Percentiles rank a stretch among this genome's conserved stretches.
These are phyloP conservation scores for Tirmania nivea DNA, from an alignment of 495 filamentous ascomycete species.

Conservation along the genomic window DNA sequence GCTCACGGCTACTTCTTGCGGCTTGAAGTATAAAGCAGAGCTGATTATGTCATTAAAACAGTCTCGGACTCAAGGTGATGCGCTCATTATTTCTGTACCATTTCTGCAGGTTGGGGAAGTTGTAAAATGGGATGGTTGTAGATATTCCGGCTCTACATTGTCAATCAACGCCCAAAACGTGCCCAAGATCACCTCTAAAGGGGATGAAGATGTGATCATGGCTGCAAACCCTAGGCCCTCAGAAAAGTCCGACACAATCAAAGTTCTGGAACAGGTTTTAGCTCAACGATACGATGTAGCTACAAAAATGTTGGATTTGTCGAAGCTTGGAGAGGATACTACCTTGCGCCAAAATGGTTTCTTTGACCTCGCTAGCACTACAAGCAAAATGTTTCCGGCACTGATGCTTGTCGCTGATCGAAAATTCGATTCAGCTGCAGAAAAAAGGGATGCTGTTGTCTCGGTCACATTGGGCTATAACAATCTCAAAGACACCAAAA, in stretches of 20 bases:
- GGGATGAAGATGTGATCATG: conserved; percentile 7
- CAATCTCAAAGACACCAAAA: conserved; percentile 40
- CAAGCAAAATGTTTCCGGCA: conserved; percentile 72
- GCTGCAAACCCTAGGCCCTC: conserved; percentile 7
- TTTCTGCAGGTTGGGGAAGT: neutral
- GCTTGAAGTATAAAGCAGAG: neutral
- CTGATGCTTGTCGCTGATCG: conserved; percentile 61
- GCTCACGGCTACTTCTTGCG: neutral
- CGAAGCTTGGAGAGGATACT: conserved; percentile 44
- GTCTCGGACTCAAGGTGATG: neutral
- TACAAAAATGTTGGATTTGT: conserved; percentile 58
- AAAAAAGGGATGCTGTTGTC: conserved; percentile 48
- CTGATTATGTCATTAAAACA: neutral
- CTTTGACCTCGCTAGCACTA: conserved; percentile 45
- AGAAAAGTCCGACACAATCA: conserved; percentile 21
- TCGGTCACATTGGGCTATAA: conserved; percentile 64
- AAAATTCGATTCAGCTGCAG: conserved; percentile 39
- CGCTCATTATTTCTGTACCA: neutral
- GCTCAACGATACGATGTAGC: conserved; percentile 44
- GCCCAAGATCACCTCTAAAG: neutral
- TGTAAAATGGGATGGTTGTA: neutral
- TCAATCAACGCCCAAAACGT: neutral
- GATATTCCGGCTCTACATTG: neutral
- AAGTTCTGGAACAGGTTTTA: conserved; percentile 34
- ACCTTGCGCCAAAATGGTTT: conserved; percentile 48